phyloP scores from a whole-genome alignment of 371 early-diverging fungal genomes.

The Haplosporangium sp. region DNA sequence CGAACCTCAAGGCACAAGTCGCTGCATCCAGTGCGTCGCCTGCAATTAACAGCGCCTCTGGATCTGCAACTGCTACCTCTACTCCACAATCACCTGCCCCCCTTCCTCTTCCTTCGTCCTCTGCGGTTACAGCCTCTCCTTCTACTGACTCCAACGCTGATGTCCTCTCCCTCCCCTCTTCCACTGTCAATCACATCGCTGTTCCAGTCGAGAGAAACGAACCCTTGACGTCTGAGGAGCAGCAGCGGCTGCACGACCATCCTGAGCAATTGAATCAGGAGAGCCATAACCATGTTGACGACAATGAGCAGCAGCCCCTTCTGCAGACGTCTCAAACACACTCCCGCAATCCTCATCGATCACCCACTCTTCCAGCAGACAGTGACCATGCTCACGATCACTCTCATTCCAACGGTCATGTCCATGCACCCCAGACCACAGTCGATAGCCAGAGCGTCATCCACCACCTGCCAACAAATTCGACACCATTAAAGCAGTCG shows the following conservation, averaged over 20 bases:
- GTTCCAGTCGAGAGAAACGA: conserved; percentile 22
- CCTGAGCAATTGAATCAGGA: conserved; percentile 2
- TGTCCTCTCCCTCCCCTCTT: conserved; percentile 15
- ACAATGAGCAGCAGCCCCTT: conserved; percentile 15
- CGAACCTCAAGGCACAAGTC: conserved; percentile 28
- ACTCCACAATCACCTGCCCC: conserved; percentile 8
- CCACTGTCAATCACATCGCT: conserved; percentile 25
- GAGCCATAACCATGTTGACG: not conserved
- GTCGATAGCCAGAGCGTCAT: conserved; percentile 34
- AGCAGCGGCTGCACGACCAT: conserved; percentile 8
- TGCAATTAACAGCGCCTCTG: conserved; percentile 16
- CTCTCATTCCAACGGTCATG: conserved; percentile 11
- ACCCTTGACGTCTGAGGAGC: conserved; percentile 9
- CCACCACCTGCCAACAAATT: conserved; percentile 26
- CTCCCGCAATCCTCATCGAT: conserved; percentile 27
- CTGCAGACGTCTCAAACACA: conserved; percentile 1
- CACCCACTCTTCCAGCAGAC: conserved; percentile 10
- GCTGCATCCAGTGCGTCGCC: too few relatives aligned
- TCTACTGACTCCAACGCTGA: conserved; percentile 2
- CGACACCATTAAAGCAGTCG: conserved; percentile 36
- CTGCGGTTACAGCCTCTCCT: not conserved
- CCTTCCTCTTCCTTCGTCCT: not conserved
- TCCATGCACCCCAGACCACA: conserved; percentile 22
- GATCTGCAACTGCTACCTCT: conserved; percentile 21
- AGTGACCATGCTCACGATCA: conserved; percentile 8